These are phyloP conservation scores for Rhizophora apiculata DNA, from an alignment of 345 rosid genomes.

Conservation along the genomic window DNA sequence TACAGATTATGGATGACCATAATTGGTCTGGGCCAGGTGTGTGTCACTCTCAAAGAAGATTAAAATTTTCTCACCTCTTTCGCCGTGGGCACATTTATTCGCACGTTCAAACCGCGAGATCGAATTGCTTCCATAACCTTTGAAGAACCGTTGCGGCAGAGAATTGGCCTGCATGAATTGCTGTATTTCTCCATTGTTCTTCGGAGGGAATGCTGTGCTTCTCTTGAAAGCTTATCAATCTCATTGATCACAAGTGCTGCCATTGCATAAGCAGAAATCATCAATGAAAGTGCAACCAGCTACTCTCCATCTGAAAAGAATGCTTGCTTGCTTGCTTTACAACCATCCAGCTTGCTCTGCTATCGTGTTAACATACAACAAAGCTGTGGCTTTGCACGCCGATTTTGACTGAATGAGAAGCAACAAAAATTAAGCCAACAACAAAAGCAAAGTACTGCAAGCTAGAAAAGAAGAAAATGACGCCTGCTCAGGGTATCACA, in stretches of 20 bases:
- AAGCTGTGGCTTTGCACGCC: background rate
- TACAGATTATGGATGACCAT: background rate
- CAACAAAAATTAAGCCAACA: no score
- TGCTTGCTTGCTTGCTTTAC: background rate
- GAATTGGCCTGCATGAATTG: conserved; percentile 74
- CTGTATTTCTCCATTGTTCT: conserved; percentile 99
- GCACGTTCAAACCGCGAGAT: conserved; percentile 88
- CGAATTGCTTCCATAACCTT: conserved; percentile 92
- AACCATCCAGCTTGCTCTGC: background rate
- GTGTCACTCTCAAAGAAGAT: no score
- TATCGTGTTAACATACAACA: background rate
- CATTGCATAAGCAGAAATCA: conserved; percentile 18
- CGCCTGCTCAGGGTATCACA: no score
- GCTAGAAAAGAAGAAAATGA: no score
- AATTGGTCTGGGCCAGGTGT: background rate
- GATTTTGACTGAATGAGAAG: background rate
- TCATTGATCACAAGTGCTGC: conserved; percentile 90
- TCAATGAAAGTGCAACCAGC: conserved; percentile 5
- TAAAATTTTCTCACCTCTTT: conserved; percentile 52
- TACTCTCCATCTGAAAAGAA: conserved; percentile 1
- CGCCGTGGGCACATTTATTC: conserved; percentile 78
- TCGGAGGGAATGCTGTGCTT: conserved; percentile 95
- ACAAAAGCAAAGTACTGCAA: no score
- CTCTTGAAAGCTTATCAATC: conserved; percentile 98
- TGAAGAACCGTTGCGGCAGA: conserved; percentile 94